These are phyloP conservation scores for Vanderwaltozyma yarrowii DNA, from an alignment of 805 yeast genomes.

Conservation along the genomic window DNA sequence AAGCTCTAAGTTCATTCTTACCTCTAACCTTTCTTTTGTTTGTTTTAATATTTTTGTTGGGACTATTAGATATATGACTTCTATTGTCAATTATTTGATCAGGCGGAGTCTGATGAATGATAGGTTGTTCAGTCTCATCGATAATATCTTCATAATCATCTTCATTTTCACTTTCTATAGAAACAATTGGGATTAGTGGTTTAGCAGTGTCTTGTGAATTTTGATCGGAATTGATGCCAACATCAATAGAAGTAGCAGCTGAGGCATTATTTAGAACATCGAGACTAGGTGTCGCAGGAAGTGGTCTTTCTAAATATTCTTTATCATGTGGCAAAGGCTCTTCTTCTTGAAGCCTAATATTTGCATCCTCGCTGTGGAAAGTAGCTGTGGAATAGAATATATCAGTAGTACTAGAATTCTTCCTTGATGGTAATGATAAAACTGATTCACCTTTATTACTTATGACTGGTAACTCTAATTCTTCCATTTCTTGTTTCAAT, in stretches of 20 bases:
- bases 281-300: slow-evolving; percentile 13
- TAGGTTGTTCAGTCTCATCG: neutral
- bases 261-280: neutral
- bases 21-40: no score
- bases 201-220: neutral
- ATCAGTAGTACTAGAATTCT: slow-evolving; percentile 11
- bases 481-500: neutral
- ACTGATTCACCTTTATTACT: neutral
- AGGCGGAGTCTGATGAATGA: neutral
- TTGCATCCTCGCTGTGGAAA: slow-evolving; percentile 4
- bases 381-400: slow-evolving; percentile 21
- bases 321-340: slow-evolving; percentile 11
- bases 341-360: no score
- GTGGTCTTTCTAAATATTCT: slow-evolving; percentile 15
- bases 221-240: neutral
- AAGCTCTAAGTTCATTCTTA: slow-evolving; percentile 5
- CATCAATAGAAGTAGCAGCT: neutral
- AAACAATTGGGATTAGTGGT: neutral
- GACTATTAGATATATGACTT: neutral
- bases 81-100: neutral
- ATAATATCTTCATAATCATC: neutral
- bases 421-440: neutral
- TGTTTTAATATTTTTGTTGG: neutral
- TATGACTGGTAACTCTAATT: neutral
- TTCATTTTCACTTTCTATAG: neutral